phyloP scores from a whole-genome alignment of 2,329 filamentous ascomycete species.

The Phialocephala sp. region DNA sequence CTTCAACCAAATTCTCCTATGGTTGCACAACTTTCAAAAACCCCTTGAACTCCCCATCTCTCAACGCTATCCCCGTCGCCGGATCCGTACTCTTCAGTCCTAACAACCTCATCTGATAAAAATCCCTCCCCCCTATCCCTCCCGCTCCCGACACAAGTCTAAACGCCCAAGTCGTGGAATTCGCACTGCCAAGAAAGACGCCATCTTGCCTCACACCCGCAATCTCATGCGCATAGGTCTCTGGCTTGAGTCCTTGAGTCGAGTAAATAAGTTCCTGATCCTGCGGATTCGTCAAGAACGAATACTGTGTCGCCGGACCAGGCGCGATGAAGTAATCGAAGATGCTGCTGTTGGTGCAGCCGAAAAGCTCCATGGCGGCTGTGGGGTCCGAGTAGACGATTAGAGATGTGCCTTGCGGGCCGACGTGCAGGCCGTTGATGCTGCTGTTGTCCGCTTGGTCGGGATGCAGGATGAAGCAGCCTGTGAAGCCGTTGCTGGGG shows the following conservation, averaged over 20 bases:
- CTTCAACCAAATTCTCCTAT: background rate
- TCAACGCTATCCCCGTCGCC: background rate
- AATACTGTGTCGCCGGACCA: background rate
- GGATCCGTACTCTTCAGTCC: background rate
- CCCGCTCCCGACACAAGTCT: background rate
- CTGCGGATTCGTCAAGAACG: background rate
- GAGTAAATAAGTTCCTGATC: background rate
- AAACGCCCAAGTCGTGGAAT: background rate
- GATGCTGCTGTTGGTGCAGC: background rate
- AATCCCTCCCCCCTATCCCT: background rate
- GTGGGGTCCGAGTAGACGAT: background rate
- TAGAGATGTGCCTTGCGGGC: background rate
- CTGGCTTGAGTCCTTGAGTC: background rate
- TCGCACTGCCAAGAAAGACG: background rate
- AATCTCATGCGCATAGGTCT: slow-evolving; percentile 7
- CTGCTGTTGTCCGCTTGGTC: background rate
- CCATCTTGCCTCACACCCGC: slow-evolving; percentile 7
- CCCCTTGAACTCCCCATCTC: background rate
- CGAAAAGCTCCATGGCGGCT: background rate
- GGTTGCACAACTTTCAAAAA: background rate
- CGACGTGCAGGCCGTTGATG: background rate
- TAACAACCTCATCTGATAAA: background rate
- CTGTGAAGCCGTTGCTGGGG: background rate
- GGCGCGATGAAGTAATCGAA: background rate
- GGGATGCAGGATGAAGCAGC: background rate